Conservation (phyloP, 805 yeast species). For the Starmerella bombicola region DNA sequence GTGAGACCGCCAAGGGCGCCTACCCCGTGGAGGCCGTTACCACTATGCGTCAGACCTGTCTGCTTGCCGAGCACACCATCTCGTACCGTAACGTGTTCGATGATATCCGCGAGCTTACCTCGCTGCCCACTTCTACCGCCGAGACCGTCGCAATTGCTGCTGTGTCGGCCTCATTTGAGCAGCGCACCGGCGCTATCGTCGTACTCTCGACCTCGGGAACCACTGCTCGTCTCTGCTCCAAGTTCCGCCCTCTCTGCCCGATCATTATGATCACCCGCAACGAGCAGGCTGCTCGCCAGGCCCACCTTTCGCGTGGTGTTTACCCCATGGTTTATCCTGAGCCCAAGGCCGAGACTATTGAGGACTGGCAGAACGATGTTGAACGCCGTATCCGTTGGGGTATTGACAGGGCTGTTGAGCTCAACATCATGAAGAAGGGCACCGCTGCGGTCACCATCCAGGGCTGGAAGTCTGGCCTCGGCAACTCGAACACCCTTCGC, state of each 20-base stretch:
- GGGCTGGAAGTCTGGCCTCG: constrained; percentile 98
- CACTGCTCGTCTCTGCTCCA: constrained; percentile 90
- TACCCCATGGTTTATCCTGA: constrained; percentile 83
- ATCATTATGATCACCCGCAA: constrained; percentile 97
- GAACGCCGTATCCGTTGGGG: constrained; percentile 92
- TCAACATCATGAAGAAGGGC: constrained; percentile 77
- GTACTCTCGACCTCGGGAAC: constrained; percentile 91
- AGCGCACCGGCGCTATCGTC: constrained; percentile 90
- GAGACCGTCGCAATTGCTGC: constrained; percentile 98
- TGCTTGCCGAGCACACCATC: constrained; percentile 93
- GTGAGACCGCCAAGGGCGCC: constrained; percentile 99
- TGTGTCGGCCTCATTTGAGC: constrained; percentile 92
- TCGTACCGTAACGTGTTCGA: constrained; percentile 72
- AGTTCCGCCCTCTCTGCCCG: constrained; percentile 96
- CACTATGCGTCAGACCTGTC: constrained; percentile 96
- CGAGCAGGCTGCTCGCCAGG: constrained; percentile 81
- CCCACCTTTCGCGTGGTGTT: constrained; percentile 96
- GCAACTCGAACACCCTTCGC: constrained; percentile 98
- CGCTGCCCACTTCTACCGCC: constrained; percentile 80
- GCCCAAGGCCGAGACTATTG: constrained; percentile 39
- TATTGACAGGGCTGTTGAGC: constrained; percentile 71
- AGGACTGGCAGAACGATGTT: constrained; percentile 92
- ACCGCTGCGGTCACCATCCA: constrained; percentile 88
- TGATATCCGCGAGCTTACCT: constrained; percentile 75
- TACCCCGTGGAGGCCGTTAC: constrained; percentile 96